Evolutionary conservation across 1,284 basidiomycete genomes (phyloP), one percentile per base, ranked within the genome.

Genomic region (Melampsora larici-populina): DNA sequence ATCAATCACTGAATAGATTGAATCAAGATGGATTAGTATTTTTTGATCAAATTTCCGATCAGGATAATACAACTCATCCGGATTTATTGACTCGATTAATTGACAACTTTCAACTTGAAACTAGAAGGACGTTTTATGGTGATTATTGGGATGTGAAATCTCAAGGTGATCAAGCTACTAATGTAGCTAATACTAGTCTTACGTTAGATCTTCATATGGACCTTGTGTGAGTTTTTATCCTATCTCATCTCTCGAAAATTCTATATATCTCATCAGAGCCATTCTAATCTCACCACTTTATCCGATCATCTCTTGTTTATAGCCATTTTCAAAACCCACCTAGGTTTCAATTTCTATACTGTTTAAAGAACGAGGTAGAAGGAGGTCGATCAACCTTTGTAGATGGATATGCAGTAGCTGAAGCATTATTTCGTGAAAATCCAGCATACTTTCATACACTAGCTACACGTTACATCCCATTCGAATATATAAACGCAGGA

Each of bases 121-220:
- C 97, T 33, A 87, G 94, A 46, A 86, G 88, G 74, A 98, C 95
- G 13, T 96, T 98, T 84, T 99, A 99, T 82, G 96, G 96, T 0
- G 81, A 82, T 48, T 85, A 91, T 0, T 99, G 94, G 93, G 90
- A 98, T 84, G 96, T 99, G 26, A 89, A 89, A 84, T 92, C 90
- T 79, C 83, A 92, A 62, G 83, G 82, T 2, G 85, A 85, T 65
- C 87, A 91, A 78, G 92, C 91, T 80, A 89, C 88, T 80, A 99
- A 99, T 84, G 93, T 99, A 79, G 96, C 96, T 1, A 97, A 97
- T 84, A 99, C 96, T 7, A 91, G 94, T 83, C 86, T 97, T 24
- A 89, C 93, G 81, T 87, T 99, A 1, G 94, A 91, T 0, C 83
- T 96, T 26, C 96, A 98, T 83, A 94, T 94, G 91, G 95, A 98